Evolutionary conservation across 495 filamentous ascomycete species (phyloP).

Genomic region (Aspergillus kassunensis): DNA sequence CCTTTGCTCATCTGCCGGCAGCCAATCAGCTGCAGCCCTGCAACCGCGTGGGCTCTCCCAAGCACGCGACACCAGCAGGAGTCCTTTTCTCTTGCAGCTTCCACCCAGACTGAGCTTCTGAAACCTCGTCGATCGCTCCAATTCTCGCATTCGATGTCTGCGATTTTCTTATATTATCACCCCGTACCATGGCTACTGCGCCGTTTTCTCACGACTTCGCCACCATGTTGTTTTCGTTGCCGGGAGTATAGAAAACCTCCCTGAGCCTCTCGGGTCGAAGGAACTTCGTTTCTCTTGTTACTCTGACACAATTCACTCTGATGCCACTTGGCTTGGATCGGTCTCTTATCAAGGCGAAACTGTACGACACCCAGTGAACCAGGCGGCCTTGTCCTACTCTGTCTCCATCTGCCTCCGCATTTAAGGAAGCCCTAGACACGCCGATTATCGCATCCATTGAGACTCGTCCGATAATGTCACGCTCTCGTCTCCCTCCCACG

Average conservation of each 20-base stretch:
- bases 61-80: constrained; percentile 44
- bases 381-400: background rate
- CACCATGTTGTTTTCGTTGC: constrained; percentile 3
- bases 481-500: constrained; percentile 67
- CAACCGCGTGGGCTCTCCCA: constrained; percentile 33
- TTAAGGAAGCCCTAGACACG: background rate
- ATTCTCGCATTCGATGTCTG: background rate
- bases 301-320: too few relatives aligned
- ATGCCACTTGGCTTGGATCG: too few relatives aligned
- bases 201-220: constrained; percentile 6
- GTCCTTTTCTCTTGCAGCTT: constrained; percentile 1
- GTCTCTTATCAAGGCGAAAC: background rate
- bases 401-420: constrained; percentile 5
- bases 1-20: constrained; percentile 8
- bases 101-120: constrained; percentile 7
- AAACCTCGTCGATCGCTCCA: constrained; percentile 18
- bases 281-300: background rate
- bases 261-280: background rate
- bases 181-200: constrained; percentile 5
- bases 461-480: constrained; percentile 57
- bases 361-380: background rate
- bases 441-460: background rate
- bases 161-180: constrained; percentile 1
- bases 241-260: constrained; percentile 1
- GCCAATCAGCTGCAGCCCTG: constrained; percentile 29